Conservation (phyloP, 345 rosid genomes). For the Combretum micranthum region DNA sequence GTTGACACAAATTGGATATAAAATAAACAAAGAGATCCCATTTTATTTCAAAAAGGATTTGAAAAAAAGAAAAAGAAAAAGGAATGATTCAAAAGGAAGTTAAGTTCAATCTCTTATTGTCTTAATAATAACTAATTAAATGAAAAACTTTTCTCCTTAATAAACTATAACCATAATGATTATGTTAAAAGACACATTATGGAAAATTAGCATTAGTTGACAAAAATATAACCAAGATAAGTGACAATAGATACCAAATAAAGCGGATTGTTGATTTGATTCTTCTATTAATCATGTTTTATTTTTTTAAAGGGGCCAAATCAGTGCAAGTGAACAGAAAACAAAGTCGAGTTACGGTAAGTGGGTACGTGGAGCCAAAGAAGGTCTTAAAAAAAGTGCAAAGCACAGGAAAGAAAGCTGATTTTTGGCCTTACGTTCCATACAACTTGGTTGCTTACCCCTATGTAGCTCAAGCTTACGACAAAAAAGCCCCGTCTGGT, state of each 20-base stretch:
- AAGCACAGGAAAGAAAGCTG: constrained; percentile 42
- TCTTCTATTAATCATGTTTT: background rate
- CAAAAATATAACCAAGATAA: background rate
- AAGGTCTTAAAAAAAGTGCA: constrained; percentile 36
- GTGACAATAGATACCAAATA: background rate
- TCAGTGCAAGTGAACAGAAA: constrained; percentile 42
- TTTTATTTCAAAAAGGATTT: no score
- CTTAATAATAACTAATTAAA: no score
- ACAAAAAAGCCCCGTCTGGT: constrained; percentile 52
- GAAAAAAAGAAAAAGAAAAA: no score
- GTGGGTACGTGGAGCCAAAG: constrained; percentile 38
- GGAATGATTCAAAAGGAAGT: no score
- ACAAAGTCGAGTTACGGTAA: constrained; percentile 38
- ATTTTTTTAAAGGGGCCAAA: constrained; percentile 28
- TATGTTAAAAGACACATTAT: background rate
- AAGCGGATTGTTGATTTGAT: no score
- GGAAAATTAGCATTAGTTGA: background rate
- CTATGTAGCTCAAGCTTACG: constrained; percentile 37
- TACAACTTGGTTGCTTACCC: constrained; percentile 45
- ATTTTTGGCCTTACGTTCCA: constrained; percentile 49
- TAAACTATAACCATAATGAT: no score
- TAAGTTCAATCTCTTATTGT: no score
- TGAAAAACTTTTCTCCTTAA: no score
- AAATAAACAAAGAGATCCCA: no score
- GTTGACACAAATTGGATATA: no score